Base-by-base conservation (phyloP, 371 early-diverging fungal genomes). In the Mucor plumbeus region DNA sequence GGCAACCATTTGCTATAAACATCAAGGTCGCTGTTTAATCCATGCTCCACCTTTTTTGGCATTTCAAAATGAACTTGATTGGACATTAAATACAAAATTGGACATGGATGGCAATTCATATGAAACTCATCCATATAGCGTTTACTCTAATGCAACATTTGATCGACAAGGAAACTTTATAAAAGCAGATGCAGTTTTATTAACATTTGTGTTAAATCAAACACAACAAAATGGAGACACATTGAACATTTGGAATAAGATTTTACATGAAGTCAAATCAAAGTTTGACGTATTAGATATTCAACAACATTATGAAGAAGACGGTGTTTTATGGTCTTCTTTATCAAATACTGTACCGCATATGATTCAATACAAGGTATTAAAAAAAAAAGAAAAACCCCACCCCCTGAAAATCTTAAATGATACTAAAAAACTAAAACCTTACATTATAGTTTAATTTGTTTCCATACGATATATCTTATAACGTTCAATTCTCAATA, bases 171-270 rank as follows among this genome's bases (percentile, higher is more conserved):
- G 77, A 5, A 50, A 59, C 15, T 64, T 84, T 19, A 39, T 71
- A 5, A 67, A 79, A 17, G 87, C 89, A 5, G 79, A 81, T 17
- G 85, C 86, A 5, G 64, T 87, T 31, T 59, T 86, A n/a, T 33
- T 73, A 8, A 67, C 74, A 3, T 70, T 70, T 64, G 64, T 69
- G 13, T 44, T 73, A 19, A 69, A 67, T 39, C 69, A 72, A 55
- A 54, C 65, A 4, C 14, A 53, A 10, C 50, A 50, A 17, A n/a
- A 63, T 55, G 39, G 62, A 7, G 50, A 65, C 43, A 44, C 65
- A 1, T 10, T 65, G 21, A 54, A n/a, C 26, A 69, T 65, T n/a
- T 72, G 73, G 73, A 69, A 59, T 39, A 56, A 39, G 9, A 58
- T 72, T 19, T 50, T 68, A 15, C 41, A 65, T 19, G 26, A 69